Evolutionary conservation across 129 eudicot species (phyloP).

Genomic region (Pseudognaphalium luteoalbum): DNA sequence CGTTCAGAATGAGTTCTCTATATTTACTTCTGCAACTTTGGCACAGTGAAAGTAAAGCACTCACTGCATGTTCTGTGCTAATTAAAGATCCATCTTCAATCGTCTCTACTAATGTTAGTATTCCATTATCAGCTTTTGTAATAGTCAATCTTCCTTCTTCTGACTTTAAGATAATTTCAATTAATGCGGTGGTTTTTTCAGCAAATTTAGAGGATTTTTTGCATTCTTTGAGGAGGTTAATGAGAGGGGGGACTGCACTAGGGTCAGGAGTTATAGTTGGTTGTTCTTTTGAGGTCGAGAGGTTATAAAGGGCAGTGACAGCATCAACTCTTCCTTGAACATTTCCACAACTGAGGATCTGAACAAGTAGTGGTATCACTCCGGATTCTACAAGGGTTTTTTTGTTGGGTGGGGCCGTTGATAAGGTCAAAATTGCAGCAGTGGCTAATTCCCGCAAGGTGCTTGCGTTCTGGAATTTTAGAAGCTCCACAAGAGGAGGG

Average conservation of each 20-base stretch:
- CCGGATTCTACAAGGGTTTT: slow-evolving; percentile 62
- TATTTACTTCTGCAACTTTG: slow-evolving; percentile 57
- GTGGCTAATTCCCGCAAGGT: slow-evolving; percentile 64
- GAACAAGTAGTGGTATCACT: slow-evolving; percentile 59
- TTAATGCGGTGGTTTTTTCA: slow-evolving; percentile 69
- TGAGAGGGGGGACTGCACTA: slow-evolving; percentile 61
- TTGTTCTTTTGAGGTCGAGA: slow-evolving; percentile 38
- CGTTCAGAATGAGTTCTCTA: slow-evolving; percentile 66
- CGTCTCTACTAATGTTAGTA: slow-evolving; percentile 69
- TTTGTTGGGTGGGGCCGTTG: slow-evolving; percentile 67
- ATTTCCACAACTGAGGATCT: slow-evolving; percentile 65
- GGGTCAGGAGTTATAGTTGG: slow-evolving; percentile 46
- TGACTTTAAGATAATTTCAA: slow-evolving; percentile 44
- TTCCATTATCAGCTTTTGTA: slow-evolving; percentile 45
- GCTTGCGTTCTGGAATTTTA: slow-evolving; percentile 47
- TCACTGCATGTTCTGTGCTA: slow-evolving; percentile 80
- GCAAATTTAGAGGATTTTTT: slow-evolving; percentile 77
- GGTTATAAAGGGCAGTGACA: slow-evolving; percentile 74
- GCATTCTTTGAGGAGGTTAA: slow-evolving; percentile 75
- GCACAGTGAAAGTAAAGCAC: slow-evolving; percentile 62
- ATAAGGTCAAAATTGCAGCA: slow-evolving; percentile 69
- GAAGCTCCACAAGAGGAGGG: slow-evolving; percentile 77
- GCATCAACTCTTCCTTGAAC: slow-evolving; percentile 83
- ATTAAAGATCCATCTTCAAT: slow-evolving; percentile 77
- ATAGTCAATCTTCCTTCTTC: slow-evolving; percentile 66